Conservation (phyloP, 2,329 filamentous ascomycete species). For the Ophioceras dolichostomum region DNA sequence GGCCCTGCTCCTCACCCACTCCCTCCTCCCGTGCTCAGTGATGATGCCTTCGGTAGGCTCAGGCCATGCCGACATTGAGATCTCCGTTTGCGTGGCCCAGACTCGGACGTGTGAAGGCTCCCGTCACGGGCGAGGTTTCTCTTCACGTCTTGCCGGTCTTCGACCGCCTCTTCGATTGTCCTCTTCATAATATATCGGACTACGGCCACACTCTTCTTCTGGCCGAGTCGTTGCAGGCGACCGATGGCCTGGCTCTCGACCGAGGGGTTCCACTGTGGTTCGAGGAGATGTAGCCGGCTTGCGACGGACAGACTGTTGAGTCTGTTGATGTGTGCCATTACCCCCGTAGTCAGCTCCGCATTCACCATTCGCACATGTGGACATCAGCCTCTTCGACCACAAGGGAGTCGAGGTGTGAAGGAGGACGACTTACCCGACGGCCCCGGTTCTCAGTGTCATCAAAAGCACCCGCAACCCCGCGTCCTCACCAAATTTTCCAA, state of each 20-base stretch:
- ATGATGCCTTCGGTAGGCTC: too few species aligned
- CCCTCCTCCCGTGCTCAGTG: too few species aligned
- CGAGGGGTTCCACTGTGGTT: conserved; percentile 42
- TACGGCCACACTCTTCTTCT: conserved; percentile 27
- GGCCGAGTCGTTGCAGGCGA: conserved; percentile 32
- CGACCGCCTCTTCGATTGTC: conserved; percentile 32
- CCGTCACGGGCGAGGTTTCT: too few species aligned
- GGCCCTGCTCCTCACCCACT: too few species aligned
- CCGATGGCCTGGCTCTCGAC: conserved; percentile 39
- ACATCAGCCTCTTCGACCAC: too few species aligned
- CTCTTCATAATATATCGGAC: conserved; percentile 29
- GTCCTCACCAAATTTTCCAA: conserved; percentile 23
- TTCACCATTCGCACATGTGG: too few species aligned
- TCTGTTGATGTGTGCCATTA: conserved; percentile 12
- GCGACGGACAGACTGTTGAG: conserved; percentile 36
- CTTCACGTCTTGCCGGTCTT: too few species aligned
- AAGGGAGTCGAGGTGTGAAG: neutral
- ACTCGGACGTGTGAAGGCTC: too few species aligned
- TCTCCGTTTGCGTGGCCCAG: too few species aligned
- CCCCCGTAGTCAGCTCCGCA: too few species aligned
- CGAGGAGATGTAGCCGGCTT: conserved; percentile 35
- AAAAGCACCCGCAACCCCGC: conserved; percentile 24
- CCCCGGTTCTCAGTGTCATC: conserved; percentile 40
- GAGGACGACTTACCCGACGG: conserved; percentile 27
- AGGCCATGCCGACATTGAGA: too few species aligned